Base-by-base conservation (phyloP, 2,329 filamentous ascomycete genomes). In the Chaetomiaceae sp. region DNA sequence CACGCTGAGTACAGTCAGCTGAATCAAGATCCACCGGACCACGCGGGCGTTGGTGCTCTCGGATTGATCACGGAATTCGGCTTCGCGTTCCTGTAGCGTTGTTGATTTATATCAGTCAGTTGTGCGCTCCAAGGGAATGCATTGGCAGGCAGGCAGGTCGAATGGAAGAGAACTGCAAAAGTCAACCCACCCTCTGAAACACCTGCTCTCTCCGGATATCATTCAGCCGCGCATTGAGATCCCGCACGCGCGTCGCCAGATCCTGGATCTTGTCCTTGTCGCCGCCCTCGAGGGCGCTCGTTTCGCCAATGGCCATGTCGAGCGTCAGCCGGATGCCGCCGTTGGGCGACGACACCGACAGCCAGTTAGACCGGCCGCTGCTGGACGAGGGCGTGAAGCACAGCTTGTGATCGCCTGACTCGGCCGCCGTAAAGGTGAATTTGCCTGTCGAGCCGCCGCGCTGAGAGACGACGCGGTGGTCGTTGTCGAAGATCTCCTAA, bases 1-100 rank as follows among this genome's bases (percentile, higher is more conserved):
- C 51, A 86, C 78, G 51, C 85, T 89, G 49, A 99, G 78, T 33
- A 97, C 83, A 48, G 84, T 80, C 56, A 97, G 76, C 73, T 99
- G 94, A 62, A 97, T 86, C 60, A 96, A 67, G 61, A 94, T 92
- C 92, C 94, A 99, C 63, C 90, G 85, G 46, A 97, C 84, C 59
- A 97, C 92, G 65, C 92, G 87, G 51, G 84, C 77, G 72, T 99
- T 99, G 61, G 92, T 96, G 37, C 82, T 78, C 73, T 99, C 94
- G 64, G 90, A 96, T 73, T 97, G 94, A 73, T 99, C 94, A 74
- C 94, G 84, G 79, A 99, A 99, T 70, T 97, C 91, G 64, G 90
- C 90, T 70, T 99, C 94, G 61, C 94, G 89, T 79, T 97, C 94
- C 89, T 96, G 53, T 41, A 41, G 27, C 13, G 6, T 27, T 6